A percentile compares a stretch with the other conserved stretches of the same genome.
Evolutionary conservation across 169 alveolate genomes (phyloP).

Genomic region (Blepharisma undulans): DNA sequence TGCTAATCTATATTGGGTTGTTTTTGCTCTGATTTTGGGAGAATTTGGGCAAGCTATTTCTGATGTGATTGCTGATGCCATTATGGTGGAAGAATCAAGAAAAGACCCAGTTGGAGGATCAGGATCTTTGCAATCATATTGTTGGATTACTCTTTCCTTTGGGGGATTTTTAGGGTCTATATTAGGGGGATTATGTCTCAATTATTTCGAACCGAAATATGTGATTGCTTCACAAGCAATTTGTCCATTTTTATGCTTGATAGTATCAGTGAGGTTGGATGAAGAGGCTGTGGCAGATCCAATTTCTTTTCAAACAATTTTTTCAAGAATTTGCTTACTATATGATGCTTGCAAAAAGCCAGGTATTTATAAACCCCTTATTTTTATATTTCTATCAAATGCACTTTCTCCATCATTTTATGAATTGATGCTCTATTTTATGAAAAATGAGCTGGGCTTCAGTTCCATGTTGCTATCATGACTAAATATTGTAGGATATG

Average conservation of each 20-base stretch:
- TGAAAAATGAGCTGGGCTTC: not conserved
- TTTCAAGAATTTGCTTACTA: not conserved
- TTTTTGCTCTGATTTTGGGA: not conserved
- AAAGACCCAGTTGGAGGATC: constrained; percentile 18
- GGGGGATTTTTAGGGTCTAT: constrained; percentile 26
- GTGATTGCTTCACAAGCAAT: not conserved
- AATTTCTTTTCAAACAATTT: not conserved
- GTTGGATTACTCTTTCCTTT: constrained; percentile 1
- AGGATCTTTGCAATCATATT: constrained; percentile 8
- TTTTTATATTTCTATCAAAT: not conserved
- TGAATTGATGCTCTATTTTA: not conserved
- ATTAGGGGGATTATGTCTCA: constrained; percentile 21
- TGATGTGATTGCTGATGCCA: constrained; percentile 43
- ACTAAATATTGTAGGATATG: not conserved
- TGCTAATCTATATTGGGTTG: not conserved
- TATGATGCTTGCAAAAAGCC: not conserved
- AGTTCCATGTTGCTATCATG: not conserved
- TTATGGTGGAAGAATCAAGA: constrained; percentile 37
- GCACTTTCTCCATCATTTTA: not conserved
- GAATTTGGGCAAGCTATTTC: constrained; percentile 8
- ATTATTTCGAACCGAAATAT: not conserved
- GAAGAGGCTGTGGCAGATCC: not conserved
- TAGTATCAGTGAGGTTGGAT: not conserved
- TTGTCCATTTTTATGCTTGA: constrained; percentile 8
- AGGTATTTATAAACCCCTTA: not conserved